Conservation (phyloP, 495 filamentous ascomycete genomes). For the Aspergillus ostianus region DNA sequence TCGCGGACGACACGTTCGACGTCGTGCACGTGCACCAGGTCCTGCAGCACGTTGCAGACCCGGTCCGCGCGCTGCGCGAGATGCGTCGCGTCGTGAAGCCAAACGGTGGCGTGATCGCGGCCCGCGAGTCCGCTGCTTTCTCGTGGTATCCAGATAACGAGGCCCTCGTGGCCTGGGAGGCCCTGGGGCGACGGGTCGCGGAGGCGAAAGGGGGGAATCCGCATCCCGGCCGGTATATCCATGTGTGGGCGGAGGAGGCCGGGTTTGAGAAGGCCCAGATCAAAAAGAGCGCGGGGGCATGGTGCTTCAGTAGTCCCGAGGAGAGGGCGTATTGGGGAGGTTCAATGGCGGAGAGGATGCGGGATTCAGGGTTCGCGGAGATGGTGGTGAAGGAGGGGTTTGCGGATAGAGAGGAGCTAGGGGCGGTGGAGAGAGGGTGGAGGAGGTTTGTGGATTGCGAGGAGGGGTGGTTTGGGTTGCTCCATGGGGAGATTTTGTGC, state of each 20-base stretch:
- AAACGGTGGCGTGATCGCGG: conserved; percentile 53
- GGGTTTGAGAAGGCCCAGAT: conserved; percentile 41
- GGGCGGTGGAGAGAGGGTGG: conserved; percentile 42
- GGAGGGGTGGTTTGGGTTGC: conserved; percentile 51
- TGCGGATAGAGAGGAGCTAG: conserved; percentile 37
- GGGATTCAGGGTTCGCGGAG: conserved; percentile 39
- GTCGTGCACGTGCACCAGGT: conserved; percentile 59
- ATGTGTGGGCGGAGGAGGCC: conserved; percentile 48
- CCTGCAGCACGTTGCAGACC: conserved; percentile 51
- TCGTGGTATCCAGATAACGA: conserved; percentile 48
- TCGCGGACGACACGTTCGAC: conserved; percentile 54
- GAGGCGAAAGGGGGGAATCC: conserved; percentile 43
- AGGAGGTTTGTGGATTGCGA: conserved; percentile 42
- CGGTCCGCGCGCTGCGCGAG: conserved; percentile 44
- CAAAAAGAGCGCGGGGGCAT: conserved; percentile 38
- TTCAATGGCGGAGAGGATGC: conserved; percentile 42
- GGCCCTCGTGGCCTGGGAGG: conserved; percentile 41
- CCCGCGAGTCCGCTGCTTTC: conserved; percentile 44
- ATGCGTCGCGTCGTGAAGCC: conserved; percentile 49
- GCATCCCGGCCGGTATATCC: conserved; percentile 44
- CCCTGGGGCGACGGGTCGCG: conserved; percentile 33
- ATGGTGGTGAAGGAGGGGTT: conserved; percentile 37
- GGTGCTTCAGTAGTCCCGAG: conserved; percentile 46
- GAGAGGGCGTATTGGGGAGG: conserved; percentile 50
- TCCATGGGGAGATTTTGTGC: conserved; percentile 56